Percentiles rank a stretch among this genome's conserved stretches.
Conservation (phyloP, 78 protist genomes). For the Dictyostelium capitatum region DNA sequence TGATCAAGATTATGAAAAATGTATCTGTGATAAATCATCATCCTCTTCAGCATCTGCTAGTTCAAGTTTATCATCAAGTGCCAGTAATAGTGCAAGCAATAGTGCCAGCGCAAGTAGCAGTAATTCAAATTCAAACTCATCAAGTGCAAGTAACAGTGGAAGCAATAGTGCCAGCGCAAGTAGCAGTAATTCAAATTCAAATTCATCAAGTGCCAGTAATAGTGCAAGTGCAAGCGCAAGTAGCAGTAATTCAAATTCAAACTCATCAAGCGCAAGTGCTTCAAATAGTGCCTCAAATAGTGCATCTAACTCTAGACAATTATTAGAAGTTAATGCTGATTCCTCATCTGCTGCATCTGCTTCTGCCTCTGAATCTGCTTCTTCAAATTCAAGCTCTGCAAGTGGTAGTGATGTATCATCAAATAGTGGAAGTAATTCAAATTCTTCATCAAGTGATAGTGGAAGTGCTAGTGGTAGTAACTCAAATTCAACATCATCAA, state of each 20-base stretch:
- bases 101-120: too few relatives aligned
- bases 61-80: background rate
- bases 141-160: background rate
- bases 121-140: background rate
- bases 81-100: too few relatives aligned
- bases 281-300: background rate
- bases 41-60: background rate
- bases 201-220: background rate
- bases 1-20: background rate
- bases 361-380: background rate
- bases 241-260: background rate
- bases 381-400: constrained; percentile 9
- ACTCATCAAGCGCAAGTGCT: background rate
- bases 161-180: background rate
- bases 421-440: background rate
- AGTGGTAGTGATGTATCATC: too few relatives aligned
- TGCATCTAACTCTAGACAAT: background rate
- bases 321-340: too few relatives aligned
- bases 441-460: constrained; percentile 3
- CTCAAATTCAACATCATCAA: background rate
- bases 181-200: background rate
- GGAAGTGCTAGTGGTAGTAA: background rate
- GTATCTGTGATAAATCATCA: background rate
- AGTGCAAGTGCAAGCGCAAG: background rate
- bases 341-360: background rate